phyloP scores from a whole-genome alignment of 1,284 basidiomycete species.

The Boletus calvinii region DNA sequence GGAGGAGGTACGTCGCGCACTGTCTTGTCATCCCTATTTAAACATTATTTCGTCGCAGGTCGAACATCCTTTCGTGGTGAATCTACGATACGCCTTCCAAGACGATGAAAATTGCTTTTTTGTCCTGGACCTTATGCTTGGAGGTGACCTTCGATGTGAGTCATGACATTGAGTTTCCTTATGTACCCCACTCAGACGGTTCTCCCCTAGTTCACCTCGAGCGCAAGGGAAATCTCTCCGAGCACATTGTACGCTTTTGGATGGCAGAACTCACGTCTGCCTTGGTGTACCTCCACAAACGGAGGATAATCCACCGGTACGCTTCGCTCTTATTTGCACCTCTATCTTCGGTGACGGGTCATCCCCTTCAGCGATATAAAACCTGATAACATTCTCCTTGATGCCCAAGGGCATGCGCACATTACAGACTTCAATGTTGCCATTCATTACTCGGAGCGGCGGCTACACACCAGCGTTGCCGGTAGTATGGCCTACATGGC shows the following conservation, averaged over 20 bases:
- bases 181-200: conserved; percentile 5
- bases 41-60: conserved; percentile 54
- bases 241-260: conserved; percentile 87
- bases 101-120: conserved; percentile 99
- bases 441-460: conserved; percentile 89
- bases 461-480: conserved; percentile 87
- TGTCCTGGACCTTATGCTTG: conserved; percentile 94
- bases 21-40: conserved; percentile 9
- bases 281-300: conserved; percentile 85
- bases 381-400: conserved; percentile 95
- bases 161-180: conserved; percentile 15
- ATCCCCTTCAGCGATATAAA: conserved; percentile 76
- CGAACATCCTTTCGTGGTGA: conserved; percentile 93
- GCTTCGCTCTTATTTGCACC: conserved; percentile 22
- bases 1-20: conserved; percentile 68
- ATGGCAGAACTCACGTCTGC: conserved; percentile 85
- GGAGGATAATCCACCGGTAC: conserved; percentile 92
- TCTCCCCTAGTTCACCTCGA: conserved; percentile 78
- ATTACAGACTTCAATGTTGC: conserved; percentile 99
- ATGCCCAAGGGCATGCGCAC: conserved; percentile 91
- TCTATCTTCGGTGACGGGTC: conserved; percentile 30
- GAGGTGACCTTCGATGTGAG: conserved; percentile 91
- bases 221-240: conserved; percentile 72
- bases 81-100: conserved; percentile 95
- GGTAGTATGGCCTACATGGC: conserved; percentile 99